Evolutionary conservation across 1,139 yeast species (phyloP).

Genomic region (Taphrina populina): DNA sequence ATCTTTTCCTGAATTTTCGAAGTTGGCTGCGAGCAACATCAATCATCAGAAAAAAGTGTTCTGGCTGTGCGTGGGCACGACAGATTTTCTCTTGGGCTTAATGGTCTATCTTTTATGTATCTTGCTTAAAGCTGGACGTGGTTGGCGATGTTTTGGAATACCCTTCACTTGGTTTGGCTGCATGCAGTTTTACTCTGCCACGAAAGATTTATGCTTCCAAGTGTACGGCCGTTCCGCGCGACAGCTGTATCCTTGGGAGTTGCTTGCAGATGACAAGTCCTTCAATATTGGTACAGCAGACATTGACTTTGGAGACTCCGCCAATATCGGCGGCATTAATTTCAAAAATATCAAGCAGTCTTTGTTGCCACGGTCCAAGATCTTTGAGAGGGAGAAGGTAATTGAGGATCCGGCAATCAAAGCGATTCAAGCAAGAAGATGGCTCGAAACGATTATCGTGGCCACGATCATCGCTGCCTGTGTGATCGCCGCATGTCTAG

Average conservation of each 20-base stretch:
- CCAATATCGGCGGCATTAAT: conserved; percentile 27
- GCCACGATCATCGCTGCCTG: conserved; percentile 32
- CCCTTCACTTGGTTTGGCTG: conserved; percentile 34
- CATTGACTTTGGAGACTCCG: conserved; percentile 17
- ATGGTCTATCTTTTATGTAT: conserved; percentile 30
- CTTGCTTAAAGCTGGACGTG: conserved; percentile 27
- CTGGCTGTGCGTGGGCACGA: conserved; percentile 27
- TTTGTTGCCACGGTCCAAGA: conserved; percentile 18
- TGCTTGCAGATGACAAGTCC: conserved; percentile 30
- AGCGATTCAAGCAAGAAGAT: conserved; percentile 24
- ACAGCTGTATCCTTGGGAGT: conserved; percentile 32
- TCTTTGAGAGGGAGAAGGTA: conserved; percentile 32
- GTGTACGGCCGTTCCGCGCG: conserved; percentile 33
- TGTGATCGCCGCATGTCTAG: conserved; percentile 29
- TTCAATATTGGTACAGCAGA: conserved; percentile 29
- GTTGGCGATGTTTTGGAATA: conserved; percentile 30
- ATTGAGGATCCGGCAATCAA: conserved; percentile 31
- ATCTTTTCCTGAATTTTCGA: conserved; percentile 26
- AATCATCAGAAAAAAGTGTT: conserved; percentile 26
- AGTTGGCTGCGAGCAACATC: conserved; percentile 29
- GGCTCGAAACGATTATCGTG: conserved; percentile 31
- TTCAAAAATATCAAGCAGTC: conserved; percentile 21
- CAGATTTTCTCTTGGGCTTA: conserved; percentile 23
- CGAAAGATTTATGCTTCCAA: conserved; percentile 28
- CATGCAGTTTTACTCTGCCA: conserved; percentile 32